Conservation (phyloP, 345 rosid genomes). For the Salix udensis region DNA sequence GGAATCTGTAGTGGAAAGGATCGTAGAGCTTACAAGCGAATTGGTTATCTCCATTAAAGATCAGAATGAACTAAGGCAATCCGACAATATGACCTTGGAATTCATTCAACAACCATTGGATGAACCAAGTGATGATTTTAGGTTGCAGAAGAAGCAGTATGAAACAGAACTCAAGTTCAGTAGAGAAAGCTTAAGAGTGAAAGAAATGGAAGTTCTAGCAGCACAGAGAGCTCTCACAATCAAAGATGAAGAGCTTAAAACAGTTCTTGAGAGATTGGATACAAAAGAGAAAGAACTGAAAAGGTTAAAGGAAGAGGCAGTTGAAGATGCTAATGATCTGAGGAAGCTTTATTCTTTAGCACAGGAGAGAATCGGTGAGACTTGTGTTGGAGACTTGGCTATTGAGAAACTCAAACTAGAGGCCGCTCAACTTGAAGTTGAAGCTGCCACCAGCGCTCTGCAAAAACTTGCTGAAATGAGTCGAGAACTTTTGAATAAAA, state of each 20-base stretch:
- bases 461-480: constrained; percentile 73
- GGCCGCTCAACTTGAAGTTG: constrained; percentile 75
- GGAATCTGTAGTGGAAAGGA: constrained; percentile 54
- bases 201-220: constrained; percentile 67
- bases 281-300: constrained; percentile 50
- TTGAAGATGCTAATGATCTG: constrained; percentile 56
- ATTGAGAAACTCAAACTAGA: constrained; percentile 80
- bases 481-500: constrained; percentile 45
- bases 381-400: constrained; percentile 57
- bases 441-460: constrained; percentile 69
- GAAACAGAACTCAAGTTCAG: constrained; percentile 58
- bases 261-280: constrained; percentile 43
- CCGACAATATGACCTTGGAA: constrained; percentile 18
- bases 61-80: constrained; percentile 15
- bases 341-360: constrained; percentile 56
- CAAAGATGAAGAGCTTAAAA: constrained; percentile 62
- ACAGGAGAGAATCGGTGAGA: constrained; percentile 64
- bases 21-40: constrained; percentile 56
- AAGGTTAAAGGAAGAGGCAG: constrained; percentile 56
- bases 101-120: constrained; percentile 30
- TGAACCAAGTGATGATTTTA: constrained; percentile 33
- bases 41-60: constrained; percentile 46
- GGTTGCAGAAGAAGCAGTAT: constrained; percentile 50
- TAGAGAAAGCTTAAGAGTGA: constrained; percentile 51
- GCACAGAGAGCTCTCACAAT: constrained; percentile 50